These are phyloP conservation scores for Lippia alba DNA, from an alignment of 305 asterid species.

Conservation along the genomic window DNA sequence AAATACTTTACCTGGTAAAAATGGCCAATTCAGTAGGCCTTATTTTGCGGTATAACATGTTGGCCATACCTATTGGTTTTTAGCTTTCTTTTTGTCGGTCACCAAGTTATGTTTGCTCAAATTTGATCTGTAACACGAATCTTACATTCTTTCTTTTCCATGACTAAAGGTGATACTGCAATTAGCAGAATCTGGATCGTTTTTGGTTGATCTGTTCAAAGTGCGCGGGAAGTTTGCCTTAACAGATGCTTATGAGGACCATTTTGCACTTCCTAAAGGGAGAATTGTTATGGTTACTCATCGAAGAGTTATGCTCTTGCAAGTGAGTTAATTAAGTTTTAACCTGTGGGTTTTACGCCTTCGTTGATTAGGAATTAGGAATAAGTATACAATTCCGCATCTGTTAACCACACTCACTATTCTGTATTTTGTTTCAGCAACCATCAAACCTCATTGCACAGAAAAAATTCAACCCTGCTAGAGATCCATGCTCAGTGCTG, in stretches of 20 bases:
- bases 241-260: slow-evolving; percentile 97
- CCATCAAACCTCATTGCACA: slow-evolving; percentile 88
- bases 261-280: slow-evolving; percentile 88
- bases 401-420: slow-evolving; percentile 29
- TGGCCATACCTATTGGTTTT: slow-evolving; percentile 3
- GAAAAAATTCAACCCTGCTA: slow-evolving; percentile 88
- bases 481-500: slow-evolving; percentile 95
- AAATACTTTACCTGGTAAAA: not conserved
- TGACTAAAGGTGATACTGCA: slow-evolving; percentile 79
- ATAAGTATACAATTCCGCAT: slow-evolving; percentile 10
- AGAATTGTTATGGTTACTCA: slow-evolving; percentile 82
- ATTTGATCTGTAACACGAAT: slow-evolving; percentile 24
- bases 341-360: slow-evolving; percentile 6
- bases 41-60: slow-evolving; percentile 14
- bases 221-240: slow-evolving; percentile 97
- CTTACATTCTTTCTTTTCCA: slow-evolving; percentile 28
- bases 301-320: slow-evolving; percentile 84
- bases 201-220: slow-evolving; percentile 92
- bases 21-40: slow-evolving; percentile 10
- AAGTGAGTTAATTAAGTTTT: slow-evolving; percentile 59
- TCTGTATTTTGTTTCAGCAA: slow-evolving; percentile 65
- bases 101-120: slow-evolving; percentile 16
- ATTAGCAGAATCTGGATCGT: slow-evolving; percentile 91
- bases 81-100: slow-evolving; percentile 16
- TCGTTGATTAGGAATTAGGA: slow-evolving; percentile 12